These are phyloP conservation scores for Candida cerambycidarum DNA, from an alignment of 805 yeast species.

Conservation along the genomic window DNA sequence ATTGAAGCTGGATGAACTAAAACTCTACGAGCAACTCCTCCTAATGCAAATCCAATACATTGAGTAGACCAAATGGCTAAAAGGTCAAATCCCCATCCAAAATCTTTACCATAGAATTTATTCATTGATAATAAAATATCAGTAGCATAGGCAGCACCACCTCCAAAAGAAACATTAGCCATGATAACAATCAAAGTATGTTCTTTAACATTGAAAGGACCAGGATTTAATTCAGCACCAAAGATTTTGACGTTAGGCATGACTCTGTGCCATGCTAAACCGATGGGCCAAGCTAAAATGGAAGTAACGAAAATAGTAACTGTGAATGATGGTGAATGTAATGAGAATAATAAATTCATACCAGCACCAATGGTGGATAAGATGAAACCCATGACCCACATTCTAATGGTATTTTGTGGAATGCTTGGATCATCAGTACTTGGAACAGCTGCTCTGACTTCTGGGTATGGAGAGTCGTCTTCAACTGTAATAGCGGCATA, in stretches of 20 bases:
- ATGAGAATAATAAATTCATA: constrained; percentile 57
- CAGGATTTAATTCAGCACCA: constrained; percentile 18
- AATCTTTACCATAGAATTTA: constrained; percentile 43
- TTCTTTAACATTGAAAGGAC: constrained; percentile 25
- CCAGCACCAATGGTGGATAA: constrained; percentile 58
- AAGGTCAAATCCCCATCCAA: constrained; percentile 26
- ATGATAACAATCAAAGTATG: constrained; percentile 23
- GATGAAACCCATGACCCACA: constrained; percentile 51
- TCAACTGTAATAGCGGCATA: constrained; percentile 43
- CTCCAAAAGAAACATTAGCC: constrained; percentile 18
- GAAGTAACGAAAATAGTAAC: constrained; percentile 56
- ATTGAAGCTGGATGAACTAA: constrained; percentile 65
- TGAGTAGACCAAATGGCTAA: constrained; percentile 48
- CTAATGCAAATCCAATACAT: constrained; percentile 64
- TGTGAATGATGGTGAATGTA: constrained; percentile 54
- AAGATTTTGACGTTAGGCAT: constrained; percentile 28
- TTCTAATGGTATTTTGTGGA: constrained; percentile 53
- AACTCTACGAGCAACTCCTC: constrained; percentile 59
- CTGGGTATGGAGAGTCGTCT: constrained; percentile 55
- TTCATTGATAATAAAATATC: constrained; percentile 55
- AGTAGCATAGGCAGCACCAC: constrained; percentile 46
- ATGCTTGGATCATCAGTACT: constrained; percentile 50
- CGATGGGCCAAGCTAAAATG: constrained; percentile 60
- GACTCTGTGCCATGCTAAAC: constrained; percentile 45
- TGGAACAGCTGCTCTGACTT: constrained; percentile 63